Base-by-base conservation (phyloP, 2,329 filamentous ascomycete species). In the Pseudopyricularia cyperi region DNA sequence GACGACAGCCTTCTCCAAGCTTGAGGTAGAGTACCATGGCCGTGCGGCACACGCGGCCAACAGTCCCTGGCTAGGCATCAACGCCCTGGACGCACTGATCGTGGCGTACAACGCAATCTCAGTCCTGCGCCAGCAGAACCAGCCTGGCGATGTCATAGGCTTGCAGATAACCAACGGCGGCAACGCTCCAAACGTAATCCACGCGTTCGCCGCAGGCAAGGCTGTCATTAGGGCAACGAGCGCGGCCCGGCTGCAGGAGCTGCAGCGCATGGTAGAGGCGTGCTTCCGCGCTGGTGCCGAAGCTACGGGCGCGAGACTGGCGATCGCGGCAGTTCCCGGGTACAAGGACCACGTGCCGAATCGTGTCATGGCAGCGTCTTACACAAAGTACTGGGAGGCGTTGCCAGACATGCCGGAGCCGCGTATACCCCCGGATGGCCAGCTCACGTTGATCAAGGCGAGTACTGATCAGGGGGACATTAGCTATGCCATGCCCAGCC, bases 381-480 rank as follows among this genome's bases (percentile, higher is more conserved):
- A 77, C 60, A 67, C 59, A 52, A 65, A 59, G 48, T 72, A 67
- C 61, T 77, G 63, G 66, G 76, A 70, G 60, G 58, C 47, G 34
- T 66, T 68, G 37, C 65, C 57, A 46, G 53, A 54, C 26, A 50
- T 52, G 50, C 50, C 52, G 22, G 52, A 50, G 14, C 48, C 48
- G 48, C 48, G 32, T 6, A 50, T 50, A 34, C 48, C 48, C 2
- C n/a, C 48, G 17, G 48, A n/a, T 6, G 48, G 48, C 22, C 48
- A 63, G 24, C 72, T 37, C 48, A 50, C 48, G 7, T 50, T 50
- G 7, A 32, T 50, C 12, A 70, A 67, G 58, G 77, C 77, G 4
- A 78, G 74, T 56, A 80, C 76, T 0, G 79, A 82, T 58, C 76
- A 80, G 63, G 79, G 79, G 0, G 71, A 82, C 55, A 62, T 82